Conservation (phyloP, 495 filamentous ascomycete species). For the Xanthoparmelia taractica region DNA sequence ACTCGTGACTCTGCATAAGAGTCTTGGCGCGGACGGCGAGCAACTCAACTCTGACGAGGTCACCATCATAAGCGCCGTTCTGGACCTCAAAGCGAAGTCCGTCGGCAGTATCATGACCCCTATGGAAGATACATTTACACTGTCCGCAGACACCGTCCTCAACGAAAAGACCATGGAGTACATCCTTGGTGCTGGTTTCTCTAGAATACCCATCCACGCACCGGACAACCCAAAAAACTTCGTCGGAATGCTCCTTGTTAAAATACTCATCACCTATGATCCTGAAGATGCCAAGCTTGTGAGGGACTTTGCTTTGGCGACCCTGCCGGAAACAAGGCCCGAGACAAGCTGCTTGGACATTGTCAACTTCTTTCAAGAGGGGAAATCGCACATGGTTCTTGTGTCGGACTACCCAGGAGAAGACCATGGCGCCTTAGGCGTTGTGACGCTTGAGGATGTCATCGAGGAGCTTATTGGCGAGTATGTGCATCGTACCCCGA, state of each 20-base stretch:
- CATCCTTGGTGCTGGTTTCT: constrained; percentile 89
- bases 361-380: constrained; percentile 98
- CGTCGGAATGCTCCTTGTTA: constrained; percentile 94
- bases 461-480: constrained; percentile 98
- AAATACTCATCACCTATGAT: constrained; percentile 97
- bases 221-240: constrained; percentile 79
- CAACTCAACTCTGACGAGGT: constrained; percentile 95
- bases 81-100: constrained; percentile 93
- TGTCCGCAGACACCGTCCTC: constrained; percentile 84
- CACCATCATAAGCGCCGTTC: constrained; percentile 92
- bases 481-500: constrained; percentile 46
- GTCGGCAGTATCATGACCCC: constrained; percentile 96
- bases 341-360: constrained; percentile 97
- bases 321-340: constrained; percentile 85
- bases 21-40: constrained; percentile 74
- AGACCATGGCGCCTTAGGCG: constrained; percentile 79
- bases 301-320: constrained; percentile 83
- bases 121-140: constrained; percentile 92
- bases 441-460: constrained; percentile 94
- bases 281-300: constrained; percentile 84
- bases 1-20: constrained; percentile 87
- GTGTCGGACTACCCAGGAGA: constrained; percentile 86
- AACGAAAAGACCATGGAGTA: constrained; percentile 88
- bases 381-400: constrained; percentile 97
- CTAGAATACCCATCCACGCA: constrained; percentile 86